phyloP scores from a whole-genome alignment of 352 stramenopile species.

The Pythium aristosporum region DNA sequence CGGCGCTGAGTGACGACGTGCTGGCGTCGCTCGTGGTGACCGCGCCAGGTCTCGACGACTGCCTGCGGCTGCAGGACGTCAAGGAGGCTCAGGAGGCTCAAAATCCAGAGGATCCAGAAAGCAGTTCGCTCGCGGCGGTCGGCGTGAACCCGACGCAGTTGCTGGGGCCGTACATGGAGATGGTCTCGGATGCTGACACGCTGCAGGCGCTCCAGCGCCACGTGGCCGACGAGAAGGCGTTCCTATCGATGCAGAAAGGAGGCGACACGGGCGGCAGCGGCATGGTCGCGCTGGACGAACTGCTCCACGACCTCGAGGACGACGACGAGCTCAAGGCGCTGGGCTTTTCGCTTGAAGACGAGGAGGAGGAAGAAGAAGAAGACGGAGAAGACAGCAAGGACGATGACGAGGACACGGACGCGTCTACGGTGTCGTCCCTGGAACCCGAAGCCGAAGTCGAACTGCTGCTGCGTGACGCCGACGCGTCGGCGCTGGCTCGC shows the following conservation, averaged over 20 bases:
- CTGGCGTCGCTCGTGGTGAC: conserved; percentile 50
- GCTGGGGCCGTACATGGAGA: conserved; percentile 70
- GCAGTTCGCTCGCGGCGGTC: conserved; percentile 33
- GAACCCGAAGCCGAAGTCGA: conserved; percentile 62
- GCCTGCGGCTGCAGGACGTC: conserved; percentile 33
- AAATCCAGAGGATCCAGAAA: conserved; percentile 1
- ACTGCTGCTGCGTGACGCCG: conserved; percentile 36
- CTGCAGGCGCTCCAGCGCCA: conserved; percentile 51
- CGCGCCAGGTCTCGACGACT: conserved; percentile 52
- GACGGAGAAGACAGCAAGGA: neutral
- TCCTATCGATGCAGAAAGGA: conserved; percentile 43
- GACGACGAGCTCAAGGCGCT: conserved; percentile 62
- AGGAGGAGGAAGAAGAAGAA: conserved; percentile 27
- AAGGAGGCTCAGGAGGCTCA: neutral
- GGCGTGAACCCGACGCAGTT: conserved; percentile 53
- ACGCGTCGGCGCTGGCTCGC: conserved; percentile 2
- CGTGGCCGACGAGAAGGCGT: conserved; percentile 66
- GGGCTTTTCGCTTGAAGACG: conserved; percentile 50
- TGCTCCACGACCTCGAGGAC: conserved; percentile 68
- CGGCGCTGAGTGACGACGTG: conserved; percentile 27
- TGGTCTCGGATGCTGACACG: conserved; percentile 49
- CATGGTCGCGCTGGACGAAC: conserved; percentile 62
- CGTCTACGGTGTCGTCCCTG: neutral
- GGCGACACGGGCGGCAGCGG: conserved; percentile 43
- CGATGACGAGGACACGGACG: conserved; percentile 5